Percentiles rank a stretch among this genome's conserved stretches.
Conservation (phyloP, 441 rosid genomes). For the Croton setiger region DNA sequence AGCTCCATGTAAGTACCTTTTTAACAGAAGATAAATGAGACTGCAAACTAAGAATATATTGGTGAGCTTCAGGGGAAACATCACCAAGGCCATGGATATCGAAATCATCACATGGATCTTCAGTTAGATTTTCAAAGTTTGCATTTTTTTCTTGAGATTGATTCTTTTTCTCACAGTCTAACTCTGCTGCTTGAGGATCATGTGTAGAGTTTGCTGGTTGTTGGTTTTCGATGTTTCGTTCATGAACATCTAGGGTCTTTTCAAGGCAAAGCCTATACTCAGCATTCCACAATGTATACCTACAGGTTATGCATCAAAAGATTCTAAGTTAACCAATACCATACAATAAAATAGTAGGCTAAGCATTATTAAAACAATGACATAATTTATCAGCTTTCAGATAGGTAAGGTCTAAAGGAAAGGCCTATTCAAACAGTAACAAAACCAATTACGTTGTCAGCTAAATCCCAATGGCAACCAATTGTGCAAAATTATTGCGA, state of each 20-base stretch:
- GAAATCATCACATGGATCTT: conserved; percentile 33
- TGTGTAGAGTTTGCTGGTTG: conserved; percentile 30
- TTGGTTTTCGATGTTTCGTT: conserved; percentile 39
- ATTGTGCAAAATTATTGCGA: not conserved
- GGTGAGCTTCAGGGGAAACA: conserved; percentile 62
- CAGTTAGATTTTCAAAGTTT: conserved; percentile 26
- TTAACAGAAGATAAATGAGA: conserved; percentile 62
- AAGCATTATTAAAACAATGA: not conserved
- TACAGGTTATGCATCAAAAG: conserved; percentile 27
- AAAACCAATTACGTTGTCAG: not conserved
- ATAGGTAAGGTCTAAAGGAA: not conserved
- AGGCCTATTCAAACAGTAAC: not conserved
- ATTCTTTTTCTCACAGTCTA: conserved; percentile 31
- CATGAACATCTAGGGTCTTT: conserved; percentile 56
- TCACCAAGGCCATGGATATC: conserved; percentile 49
- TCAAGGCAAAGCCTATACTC: conserved; percentile 91
- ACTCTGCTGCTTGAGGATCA: conserved; percentile 34
- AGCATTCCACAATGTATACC: conserved; percentile 86
- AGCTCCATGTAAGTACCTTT: conserved; percentile 43
- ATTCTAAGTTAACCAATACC: conserved; percentile 11
- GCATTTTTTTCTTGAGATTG: conserved; percentile 29
- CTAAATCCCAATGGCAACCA: not conserved
- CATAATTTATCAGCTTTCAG: not conserved
- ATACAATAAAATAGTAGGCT: not conserved
- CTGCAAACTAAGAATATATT: conserved; percentile 63